Percentiles rank a stretch among this genome's conserved stretches.
Evolutionary conservation across 768 basidiomycete genomes (phyloP).

Genomic region (Filobasidium wieringae): DNA sequence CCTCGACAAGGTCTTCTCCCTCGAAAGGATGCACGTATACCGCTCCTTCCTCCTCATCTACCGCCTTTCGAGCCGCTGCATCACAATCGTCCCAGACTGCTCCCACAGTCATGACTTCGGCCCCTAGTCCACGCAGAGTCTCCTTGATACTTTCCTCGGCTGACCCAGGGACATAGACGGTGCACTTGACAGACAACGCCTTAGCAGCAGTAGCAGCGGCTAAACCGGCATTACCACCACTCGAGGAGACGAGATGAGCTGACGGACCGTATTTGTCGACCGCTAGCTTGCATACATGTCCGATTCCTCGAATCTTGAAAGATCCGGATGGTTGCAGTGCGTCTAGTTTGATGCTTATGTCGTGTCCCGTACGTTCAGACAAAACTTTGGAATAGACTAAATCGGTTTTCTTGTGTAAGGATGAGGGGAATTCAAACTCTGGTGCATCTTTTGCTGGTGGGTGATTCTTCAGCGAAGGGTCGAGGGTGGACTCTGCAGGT

Average conservation of each 20-base stretch:
- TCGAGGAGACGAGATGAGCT: constrained; percentile 22
- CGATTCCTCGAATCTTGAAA: constrained; percentile 29
- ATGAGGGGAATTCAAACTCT: neutral
- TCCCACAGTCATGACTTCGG: constrained; percentile 20
- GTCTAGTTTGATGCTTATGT: constrained; percentile 29
- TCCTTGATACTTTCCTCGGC: constrained; percentile 22
- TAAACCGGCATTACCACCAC: constrained; percentile 30
- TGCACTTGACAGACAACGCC: constrained; percentile 13
- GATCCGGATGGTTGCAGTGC: constrained; percentile 28
- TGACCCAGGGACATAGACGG: constrained; percentile 21
- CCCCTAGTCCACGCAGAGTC: constrained; percentile 17
- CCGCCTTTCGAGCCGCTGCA: constrained; percentile 13
- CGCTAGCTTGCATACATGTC: neutral
- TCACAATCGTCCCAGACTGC: constrained; percentile 24
- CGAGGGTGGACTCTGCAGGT: too few species aligned
- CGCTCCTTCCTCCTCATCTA: constrained; percentile 9
- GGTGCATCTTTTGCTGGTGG: too few species aligned
- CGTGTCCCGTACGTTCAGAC: constrained; percentile 2
- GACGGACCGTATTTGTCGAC: neutral
- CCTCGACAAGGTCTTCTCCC: constrained; percentile 21
- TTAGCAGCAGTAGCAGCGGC: constrained; percentile 2
- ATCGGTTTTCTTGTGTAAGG: constrained; percentile 2
- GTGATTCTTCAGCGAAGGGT: too few species aligned
- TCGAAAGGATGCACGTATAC: constrained; percentile 34
- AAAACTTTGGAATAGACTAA: constrained; percentile 1